These are phyloP conservation scores for Xanthoceras sorbifolium DNA, from an alignment of 345 rosid genomes.

Conservation along the genomic window DNA sequence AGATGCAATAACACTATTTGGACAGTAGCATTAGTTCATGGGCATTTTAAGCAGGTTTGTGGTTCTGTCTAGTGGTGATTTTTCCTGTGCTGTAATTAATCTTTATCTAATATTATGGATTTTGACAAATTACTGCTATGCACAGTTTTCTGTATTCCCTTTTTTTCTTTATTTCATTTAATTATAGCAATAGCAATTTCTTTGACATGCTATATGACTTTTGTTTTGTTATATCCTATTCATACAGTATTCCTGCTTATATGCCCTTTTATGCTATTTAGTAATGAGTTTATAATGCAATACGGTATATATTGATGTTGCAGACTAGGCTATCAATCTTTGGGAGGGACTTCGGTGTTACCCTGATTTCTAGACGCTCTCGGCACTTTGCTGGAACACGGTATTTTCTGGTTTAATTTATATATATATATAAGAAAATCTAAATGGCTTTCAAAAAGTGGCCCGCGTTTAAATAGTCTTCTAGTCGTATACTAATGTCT, in stretches of 20 bases:
- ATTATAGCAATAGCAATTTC: not conserved
- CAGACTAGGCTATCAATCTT: constrained; percentile 85
- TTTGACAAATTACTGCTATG: not conserved
- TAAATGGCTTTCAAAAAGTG: not conserved
- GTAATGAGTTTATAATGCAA: not conserved
- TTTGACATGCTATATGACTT: not conserved
- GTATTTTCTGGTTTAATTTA: constrained; percentile 40
- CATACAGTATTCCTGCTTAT: not conserved
- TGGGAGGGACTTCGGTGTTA: constrained; percentile 94
- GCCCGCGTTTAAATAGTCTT: not conserved
- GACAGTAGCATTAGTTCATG: constrained; percentile 96
- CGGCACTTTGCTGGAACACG: constrained; percentile 99
- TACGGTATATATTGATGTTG: constrained; percentile 15
- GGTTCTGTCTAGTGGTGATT: constrained; percentile 2
- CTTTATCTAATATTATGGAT: not conserved
- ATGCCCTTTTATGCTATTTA: not conserved
- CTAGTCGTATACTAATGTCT: not conserved
- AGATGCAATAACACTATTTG: constrained; percentile 83
- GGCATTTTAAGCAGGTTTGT: constrained; percentile 91
- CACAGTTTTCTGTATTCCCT: not conserved
- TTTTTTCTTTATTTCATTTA: not conserved
- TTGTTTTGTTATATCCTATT: constrained; percentile 3
- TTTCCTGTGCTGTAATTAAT: not conserved
- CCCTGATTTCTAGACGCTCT: constrained; percentile 85
- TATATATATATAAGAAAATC: constrained; percentile 11